Evolutionary conservation across 257 asterid genomes (phyloP), one percentile per base, ranked within the genome.

Genomic region (Leptodermis oblonga): DNA sequence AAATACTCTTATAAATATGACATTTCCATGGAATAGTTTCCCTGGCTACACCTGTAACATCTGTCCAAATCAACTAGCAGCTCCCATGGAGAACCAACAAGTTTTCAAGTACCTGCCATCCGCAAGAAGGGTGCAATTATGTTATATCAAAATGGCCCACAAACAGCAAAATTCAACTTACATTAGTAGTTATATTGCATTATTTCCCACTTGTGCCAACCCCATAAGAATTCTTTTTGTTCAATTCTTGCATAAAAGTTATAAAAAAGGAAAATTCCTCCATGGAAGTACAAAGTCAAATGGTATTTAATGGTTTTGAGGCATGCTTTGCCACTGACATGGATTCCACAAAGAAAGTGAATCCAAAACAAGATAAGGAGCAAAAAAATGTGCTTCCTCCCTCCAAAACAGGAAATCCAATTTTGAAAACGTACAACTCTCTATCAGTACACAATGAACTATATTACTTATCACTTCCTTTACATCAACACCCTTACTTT

Each of bases 101-200:
- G 7, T 65, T 70, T 72, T 90, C 89, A 90, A 79, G 97, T 85
- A 81, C 97, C 97, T 90, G 89, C 79, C 59, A 78, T 64, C 68
- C 43, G 66, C 17, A 36, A 62, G 69, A 55, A 4, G 31, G 52
- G 73, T 43, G 56, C 46, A 62, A 28, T 48, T 56, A 68, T 67
- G 68, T 69, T 39, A 63, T 37, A 63, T 36, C 62, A 23, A 39
- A 34, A 67, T 30, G 5, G 62, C 62, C 62, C 59, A 67, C 48
- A 13, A 67, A 67, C 43, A 37, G 72, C 46, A 51, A 53, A 68
- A 61, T 62, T 62, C 51, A 41, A 63, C 51, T 42, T 23, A 41
- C 26, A 51, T 15, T 73, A 55, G 36, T 31, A 43, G 63, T 37
- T n/a, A n/a, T 52, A 31, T 17, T 2, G 41, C 33, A 62, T 14